Conservation (phyloP, 257 asterid genomes). For the Rhazya stricta region DNA sequence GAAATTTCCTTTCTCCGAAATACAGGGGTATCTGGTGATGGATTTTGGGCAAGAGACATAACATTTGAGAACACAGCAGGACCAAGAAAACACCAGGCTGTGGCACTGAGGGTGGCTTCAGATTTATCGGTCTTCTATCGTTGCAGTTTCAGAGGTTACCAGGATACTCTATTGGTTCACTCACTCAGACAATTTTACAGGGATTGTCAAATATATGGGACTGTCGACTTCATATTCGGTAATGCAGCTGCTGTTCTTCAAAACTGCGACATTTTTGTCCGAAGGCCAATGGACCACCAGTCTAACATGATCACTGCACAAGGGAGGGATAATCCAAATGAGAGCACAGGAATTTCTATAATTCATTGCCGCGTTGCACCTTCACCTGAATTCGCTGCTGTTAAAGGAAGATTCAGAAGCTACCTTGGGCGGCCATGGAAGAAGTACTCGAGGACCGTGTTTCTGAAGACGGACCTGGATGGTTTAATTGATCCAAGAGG, state of each 20-base stretch:
- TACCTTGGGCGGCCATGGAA: conserved; percentile 73
- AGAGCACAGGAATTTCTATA: conserved; percentile 58
- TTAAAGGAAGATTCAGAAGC: conserved; percentile 30
- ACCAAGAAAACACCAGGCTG: conserved; percentile 60
- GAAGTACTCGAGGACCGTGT: conserved; percentile 50
- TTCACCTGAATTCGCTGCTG: conserved; percentile 25
- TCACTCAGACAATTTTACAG: conserved; percentile 65
- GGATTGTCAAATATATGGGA: conserved; percentile 57
- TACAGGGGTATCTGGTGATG: conserved; percentile 54
- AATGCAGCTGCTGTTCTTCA: conserved; percentile 55
- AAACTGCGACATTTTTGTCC: conserved; percentile 47
- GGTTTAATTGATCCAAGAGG: conserved; percentile 48
- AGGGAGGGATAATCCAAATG: conserved; percentile 41
- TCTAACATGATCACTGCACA: conserved; percentile 66
- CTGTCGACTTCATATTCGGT: conserved; percentile 67
- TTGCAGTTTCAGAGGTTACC: conserved; percentile 67
- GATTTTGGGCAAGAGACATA: conserved; percentile 76
- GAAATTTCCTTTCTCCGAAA: not conserved
- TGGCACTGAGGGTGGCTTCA: conserved; percentile 48
- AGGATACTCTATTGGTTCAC: conserved; percentile 59
- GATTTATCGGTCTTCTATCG: conserved; percentile 52
- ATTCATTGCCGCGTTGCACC: conserved; percentile 44
- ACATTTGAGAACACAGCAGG: conserved; percentile 72
- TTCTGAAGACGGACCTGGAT: conserved; percentile 47
- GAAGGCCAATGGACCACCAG: conserved; percentile 51